Conservation (phyloP, 2,329 filamentous ascomycete species). For the Fusarium irregulare region DNA sequence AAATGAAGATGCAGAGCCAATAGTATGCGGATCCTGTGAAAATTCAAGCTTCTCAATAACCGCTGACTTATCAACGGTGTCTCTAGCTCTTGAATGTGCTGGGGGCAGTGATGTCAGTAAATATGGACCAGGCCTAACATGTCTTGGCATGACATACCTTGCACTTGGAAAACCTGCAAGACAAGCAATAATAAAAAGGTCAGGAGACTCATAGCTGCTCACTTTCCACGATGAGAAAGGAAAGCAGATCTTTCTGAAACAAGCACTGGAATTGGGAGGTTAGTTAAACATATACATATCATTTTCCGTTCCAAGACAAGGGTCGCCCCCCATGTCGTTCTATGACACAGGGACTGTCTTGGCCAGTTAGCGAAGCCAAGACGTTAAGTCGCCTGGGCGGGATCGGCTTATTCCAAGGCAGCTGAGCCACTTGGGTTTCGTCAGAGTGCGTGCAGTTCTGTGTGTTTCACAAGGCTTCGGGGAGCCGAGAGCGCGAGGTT, state of each 20-base stretch:
- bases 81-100: slow-evolving; percentile 20
- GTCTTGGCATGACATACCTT: slow-evolving; percentile 12
- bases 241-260: neutral
- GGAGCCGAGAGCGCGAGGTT: neutral
- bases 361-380: slow-evolving; percentile 30
- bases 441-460: slow-evolving; percentile 5
- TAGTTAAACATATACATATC: slow-evolving; percentile 2
- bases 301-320: no score
- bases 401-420: slow-evolving; percentile 24
- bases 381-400: slow-evolving; percentile 1
- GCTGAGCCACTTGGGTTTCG: slow-evolving; percentile 35
- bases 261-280: neutral
- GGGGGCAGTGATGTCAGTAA: neutral
- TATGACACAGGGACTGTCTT: slow-evolving; percentile 25
- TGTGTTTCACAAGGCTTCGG: slow-evolving; percentile 1
- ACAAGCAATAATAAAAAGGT: slow-evolving; percentile 10
- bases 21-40: slow-evolving; percentile 8
- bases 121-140: no score
- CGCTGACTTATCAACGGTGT: slow-evolving; percentile 5
- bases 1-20: slow-evolving; percentile 17
- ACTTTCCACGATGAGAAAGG: neutral
- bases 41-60: slow-evolving; percentile 17
- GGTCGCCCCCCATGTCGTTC: slow-evolving; percentile 3
- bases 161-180: neutral
- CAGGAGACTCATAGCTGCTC: slow-evolving; percentile 19